Conservation (phyloP, 2,329 filamentous ascomycete genomes). For the Mycocentrospora acerina region DNA sequence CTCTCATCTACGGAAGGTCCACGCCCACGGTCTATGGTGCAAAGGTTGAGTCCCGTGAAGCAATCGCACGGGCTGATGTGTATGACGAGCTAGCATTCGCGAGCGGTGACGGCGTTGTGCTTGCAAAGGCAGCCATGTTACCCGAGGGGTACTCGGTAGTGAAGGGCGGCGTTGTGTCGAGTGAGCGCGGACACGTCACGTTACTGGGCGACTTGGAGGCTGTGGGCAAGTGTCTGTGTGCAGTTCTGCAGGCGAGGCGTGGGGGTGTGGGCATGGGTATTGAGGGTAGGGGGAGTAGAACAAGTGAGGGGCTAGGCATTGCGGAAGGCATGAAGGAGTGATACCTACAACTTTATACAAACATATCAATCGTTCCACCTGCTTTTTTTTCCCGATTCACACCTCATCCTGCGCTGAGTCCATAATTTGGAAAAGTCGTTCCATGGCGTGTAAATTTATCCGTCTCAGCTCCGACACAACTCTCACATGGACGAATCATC, state of each 20-base stretch:
- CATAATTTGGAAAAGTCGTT: no score
- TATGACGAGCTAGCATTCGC: constrained; percentile 89
- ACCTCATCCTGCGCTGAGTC: no score
- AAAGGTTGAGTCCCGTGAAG: constrained; percentile 70
- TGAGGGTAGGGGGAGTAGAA: constrained; percentile 53
- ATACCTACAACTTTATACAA: neutral
- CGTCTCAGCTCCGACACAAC: no score
- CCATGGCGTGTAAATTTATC: no score
- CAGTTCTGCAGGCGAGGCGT: constrained; percentile 66
- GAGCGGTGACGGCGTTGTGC: constrained; percentile 83
- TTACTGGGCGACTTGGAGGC: constrained; percentile 82
- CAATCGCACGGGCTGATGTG: constrained; percentile 72
- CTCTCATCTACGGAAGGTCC: constrained; percentile 82
- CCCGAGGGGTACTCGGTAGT: constrained; percentile 76
- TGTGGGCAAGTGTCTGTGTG: constrained; percentile 72
- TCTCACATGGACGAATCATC: no score
- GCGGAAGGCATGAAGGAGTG: no score
- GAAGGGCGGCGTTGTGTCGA: constrained; percentile 72
- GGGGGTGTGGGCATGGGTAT: constrained; percentile 73
- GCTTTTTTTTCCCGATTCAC: no score
- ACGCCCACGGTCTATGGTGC: constrained; percentile 84
- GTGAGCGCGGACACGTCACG: constrained; percentile 83
- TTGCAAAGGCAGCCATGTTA: constrained; percentile 82
- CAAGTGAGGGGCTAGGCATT: constrained; percentile 4
- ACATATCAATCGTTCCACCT: no score